Base-by-base conservation (phyloP, 306 rosid species). In the Ziziphus jujuba region DNA sequence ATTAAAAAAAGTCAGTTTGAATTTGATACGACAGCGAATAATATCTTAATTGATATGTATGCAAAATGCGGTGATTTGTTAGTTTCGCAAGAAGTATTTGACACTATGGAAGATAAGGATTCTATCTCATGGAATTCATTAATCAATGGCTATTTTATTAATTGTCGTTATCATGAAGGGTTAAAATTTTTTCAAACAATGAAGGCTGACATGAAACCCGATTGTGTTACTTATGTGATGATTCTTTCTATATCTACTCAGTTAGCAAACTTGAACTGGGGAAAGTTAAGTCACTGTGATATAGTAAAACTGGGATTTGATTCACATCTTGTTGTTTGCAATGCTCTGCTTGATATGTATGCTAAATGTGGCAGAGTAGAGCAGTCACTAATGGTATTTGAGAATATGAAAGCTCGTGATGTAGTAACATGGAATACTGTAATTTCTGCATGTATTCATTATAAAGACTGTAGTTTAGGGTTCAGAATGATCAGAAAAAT, bases 41-140 rank as follows among this genome's bases (percentile, higher is more conserved):
- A 81, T 43, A 71, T 64, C 49, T 84, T 84, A 65, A 80, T 81
- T 67, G 77, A 70, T 56, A 77, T 79, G 89, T 79, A 84, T 60
- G 79, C 84, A 63, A 84, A 84, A 59, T 87, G 85, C 34, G 80
- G 87, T 44, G 63, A 79, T 40, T 70, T 84, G 56, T 24, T 58
- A 56, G 76, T 75, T 75, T 72, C 87, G 22, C 78, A 73, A 81
- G 80, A 45, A 69, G 71, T 82, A 76, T 89, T 89, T 82, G 84
- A 84, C 77, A 11, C 48, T 60, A 78, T 65, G 23, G 63, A 20
- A 34, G 62, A 66, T 71, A 82, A 78, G 66, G 82, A 60, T 70
- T 71, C 79, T 48, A 75, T 84, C 77, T 72, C 83, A 5, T 84
- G 92, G 92, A 87, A 84, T 59, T 80, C 90, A 44, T 68, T 84